Evolutionary conservation across 108 stramenopile genomes (phyloP).

Genomic region (Cylindrotheca closterium): DNA sequence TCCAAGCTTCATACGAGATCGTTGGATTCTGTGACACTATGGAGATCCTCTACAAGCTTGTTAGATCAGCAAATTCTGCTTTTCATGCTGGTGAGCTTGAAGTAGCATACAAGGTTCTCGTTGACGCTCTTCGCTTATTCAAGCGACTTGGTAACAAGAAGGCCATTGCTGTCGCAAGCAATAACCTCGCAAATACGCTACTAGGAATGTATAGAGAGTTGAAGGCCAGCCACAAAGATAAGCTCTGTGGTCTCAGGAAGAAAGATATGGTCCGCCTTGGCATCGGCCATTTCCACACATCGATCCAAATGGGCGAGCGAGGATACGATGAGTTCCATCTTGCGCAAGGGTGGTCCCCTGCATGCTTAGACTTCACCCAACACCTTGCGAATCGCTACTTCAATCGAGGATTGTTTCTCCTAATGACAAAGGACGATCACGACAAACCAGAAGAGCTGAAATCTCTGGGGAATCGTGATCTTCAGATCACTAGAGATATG

Average conservation of each 20-base stretch:
- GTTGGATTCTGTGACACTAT: conserved; percentile 31
- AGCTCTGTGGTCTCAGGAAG: conserved; percentile 24
- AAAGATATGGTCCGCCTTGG: conserved; percentile 27
- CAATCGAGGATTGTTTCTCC: conserved; percentile 44
- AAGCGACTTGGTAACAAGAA: conserved; percentile 48
- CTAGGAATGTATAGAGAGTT: conserved; percentile 47
- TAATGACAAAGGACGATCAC: conserved; percentile 36
- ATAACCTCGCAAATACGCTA: conserved; percentile 51
- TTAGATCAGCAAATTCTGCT: conserved; percentile 43
- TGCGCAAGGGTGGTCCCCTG: conserved; percentile 48
- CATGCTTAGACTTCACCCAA: conserved; percentile 49
- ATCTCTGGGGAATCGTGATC: conserved; percentile 27
- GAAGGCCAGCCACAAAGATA: conserved; percentile 29
- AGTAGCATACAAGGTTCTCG: conserved; percentile 35
- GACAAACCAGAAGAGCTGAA: conserved; percentile 26
- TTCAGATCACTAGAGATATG: conserved; percentile 38
- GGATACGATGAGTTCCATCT: conserved; percentile 43
- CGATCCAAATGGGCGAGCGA: conserved; percentile 50
- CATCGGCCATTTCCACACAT: conserved; percentile 30
- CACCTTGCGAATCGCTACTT: conserved; percentile 46
- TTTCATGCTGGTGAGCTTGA: conserved; percentile 48
- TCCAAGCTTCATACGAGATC: conserved; percentile 37
- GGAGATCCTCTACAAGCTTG: conserved; percentile 40
- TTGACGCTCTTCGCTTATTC: conserved; percentile 39
- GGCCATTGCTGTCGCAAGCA: conserved; percentile 47